Evolutionary conservation across 495 filamentous ascomycete species (phyloP), one percentile per base, ranked within the genome.

Genomic region (Hypoxylon fuscum): DNA sequence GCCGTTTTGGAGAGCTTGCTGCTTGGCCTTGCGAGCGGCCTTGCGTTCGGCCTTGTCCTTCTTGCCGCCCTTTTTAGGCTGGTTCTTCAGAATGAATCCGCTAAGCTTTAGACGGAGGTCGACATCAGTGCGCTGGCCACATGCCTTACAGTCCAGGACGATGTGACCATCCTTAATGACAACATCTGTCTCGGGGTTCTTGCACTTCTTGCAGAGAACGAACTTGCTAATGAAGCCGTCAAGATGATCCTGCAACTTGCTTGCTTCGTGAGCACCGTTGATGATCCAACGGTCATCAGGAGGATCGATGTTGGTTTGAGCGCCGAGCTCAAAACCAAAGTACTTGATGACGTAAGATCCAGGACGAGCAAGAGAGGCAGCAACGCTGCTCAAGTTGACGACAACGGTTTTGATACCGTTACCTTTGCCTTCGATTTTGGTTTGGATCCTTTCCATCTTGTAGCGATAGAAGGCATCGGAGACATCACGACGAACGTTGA

Each of bases 281-380:
- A 98, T 97, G 79, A 98, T 98, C 91, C 96, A 98, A 69, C 95
- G 95, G 75, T 98, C 95, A 77, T 98, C 95, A 29, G 90, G 84
- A 50, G 95, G 95, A 76, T 97, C 95, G 60, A 89, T 93, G 76
- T 97, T 98, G 79, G 96, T 97, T 79, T 98, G 95, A 54, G 95
- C 95, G 70, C 95, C 95, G 15, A 98, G 87, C 77, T 98, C 95
- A 72, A 98, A 98, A 59, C 96, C 95, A 73, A 98, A 98, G 83
- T 97, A 98, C 81, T 98, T 98, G 88, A 98, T 97, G 70, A 98
- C 86, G 71, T 97, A 96, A 64, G 90, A 82, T 55, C 94, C 91
- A 61, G 93, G 93, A 72, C 95, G 95, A 69, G 90, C 92, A 64
- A 98, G 85, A 44, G 93, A 96, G 68, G 90, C 81, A 68, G 95